Conservation (phyloP, 139 green algal genomes). For the Microglena sp. region DNA sequence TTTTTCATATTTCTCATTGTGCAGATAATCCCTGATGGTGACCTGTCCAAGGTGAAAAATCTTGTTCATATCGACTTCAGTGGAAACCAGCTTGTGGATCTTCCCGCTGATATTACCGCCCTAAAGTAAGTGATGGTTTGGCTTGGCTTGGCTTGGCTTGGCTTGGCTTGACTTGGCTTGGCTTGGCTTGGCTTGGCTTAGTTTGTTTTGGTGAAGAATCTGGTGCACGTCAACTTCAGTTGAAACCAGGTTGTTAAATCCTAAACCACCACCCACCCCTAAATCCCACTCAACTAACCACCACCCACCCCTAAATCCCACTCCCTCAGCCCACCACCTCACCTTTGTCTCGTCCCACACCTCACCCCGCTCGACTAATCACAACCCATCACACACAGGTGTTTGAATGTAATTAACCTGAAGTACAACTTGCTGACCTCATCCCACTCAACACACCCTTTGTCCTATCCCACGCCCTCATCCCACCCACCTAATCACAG, state of each 20-base stretch:
- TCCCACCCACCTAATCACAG: not conserved
- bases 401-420: not conserved
- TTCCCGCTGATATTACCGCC: constrained; percentile 10
- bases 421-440: constrained; percentile 5
- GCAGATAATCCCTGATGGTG: constrained; percentile 1
- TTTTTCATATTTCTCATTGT: no score
- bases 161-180: not conserved
- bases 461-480: not conserved
- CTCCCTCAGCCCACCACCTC: no score
- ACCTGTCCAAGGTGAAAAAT: not conserved
- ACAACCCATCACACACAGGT: no score
- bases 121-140: not conserved
- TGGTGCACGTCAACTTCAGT: not conserved
- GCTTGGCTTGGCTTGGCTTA: not conserved
- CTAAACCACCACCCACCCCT: no score
- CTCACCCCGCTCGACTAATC: no score
- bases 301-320: no score
- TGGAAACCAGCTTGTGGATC: not conserved
- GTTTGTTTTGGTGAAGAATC: not conserved
- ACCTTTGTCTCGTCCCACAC: no score
- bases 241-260: no score
- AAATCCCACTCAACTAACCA: not conserved
- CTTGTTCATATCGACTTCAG: constrained; percentile 1
- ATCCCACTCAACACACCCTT: no score
- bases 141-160: not conserved